A percentile compares a stretch with the other conserved stretches of the same genome.
Evolutionary conservation across 2,329 filamentous ascomycete genomes (phyloP).

Genomic region (Fusarium abutilonis): DNA sequence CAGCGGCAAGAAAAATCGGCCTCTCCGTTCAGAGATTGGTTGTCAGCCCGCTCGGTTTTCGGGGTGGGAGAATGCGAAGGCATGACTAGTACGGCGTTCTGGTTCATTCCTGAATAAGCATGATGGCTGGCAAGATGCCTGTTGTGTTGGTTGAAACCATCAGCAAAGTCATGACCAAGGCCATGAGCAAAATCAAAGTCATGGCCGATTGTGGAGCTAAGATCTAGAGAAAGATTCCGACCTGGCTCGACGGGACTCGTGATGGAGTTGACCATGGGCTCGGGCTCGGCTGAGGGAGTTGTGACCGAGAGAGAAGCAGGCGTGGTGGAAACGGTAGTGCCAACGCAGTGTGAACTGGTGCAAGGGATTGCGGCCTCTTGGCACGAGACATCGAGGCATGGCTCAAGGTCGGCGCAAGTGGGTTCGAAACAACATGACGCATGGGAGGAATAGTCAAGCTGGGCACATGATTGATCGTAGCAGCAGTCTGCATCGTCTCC

Average conservation of each 20-base stretch:
- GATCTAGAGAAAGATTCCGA: slow-evolving; percentile 20
- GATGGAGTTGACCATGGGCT: slow-evolving; percentile 33
- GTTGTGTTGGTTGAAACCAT: slow-evolving; percentile 18
- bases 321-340: slow-evolving; percentile 42
- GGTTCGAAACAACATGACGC: slow-evolving; percentile 46
- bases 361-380: slow-evolving; percentile 49
- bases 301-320: slow-evolving; percentile 44
- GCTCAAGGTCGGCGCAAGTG: slow-evolving; percentile 48
- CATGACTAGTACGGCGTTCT: slow-evolving; percentile 11
- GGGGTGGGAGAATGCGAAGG: slow-evolving; percentile 14
- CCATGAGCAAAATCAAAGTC: slow-evolving; percentile 22
- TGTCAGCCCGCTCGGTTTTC: slow-evolving; percentile 26
- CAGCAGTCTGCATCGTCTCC: slow-evolving; percentile 50
- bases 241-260: slow-evolving; percentile 30
- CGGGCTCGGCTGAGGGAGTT: slow-evolving; percentile 46
- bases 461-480: slow-evolving; percentile 49
- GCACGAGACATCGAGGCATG: slow-evolving; percentile 51
- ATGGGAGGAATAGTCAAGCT: slow-evolving; percentile 36
- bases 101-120: background rate
- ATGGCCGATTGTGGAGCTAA: slow-evolving; percentile 20
- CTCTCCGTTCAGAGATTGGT: slow-evolving; percentile 31
- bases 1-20: slow-evolving; percentile 50
- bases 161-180: slow-evolving; percentile 17
- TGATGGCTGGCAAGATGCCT: slow-evolving; percentile 14
- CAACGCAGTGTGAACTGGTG: slow-evolving; percentile 49